phyloP scores from a whole-genome alignment of 257 asterid genomes.

The Schizonepeta tenuifolia region DNA sequence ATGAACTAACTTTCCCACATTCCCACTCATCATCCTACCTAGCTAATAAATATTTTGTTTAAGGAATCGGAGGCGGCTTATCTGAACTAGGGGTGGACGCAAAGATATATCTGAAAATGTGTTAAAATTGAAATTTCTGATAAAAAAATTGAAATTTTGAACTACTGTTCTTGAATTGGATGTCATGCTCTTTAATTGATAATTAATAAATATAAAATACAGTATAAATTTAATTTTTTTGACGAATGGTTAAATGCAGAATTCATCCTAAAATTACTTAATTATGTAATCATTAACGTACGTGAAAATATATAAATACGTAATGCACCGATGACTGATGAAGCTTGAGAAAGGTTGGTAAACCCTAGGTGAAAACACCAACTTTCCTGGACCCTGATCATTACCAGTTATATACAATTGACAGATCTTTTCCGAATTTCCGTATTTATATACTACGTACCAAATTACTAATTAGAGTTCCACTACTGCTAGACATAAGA shows the following conservation, averaged over 20 bases:
- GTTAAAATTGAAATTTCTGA: too few species aligned
- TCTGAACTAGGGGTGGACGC: too few species aligned
- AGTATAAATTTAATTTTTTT: background rate
- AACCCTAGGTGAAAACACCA: background rate
- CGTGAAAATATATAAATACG: too few species aligned
- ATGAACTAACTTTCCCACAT: slow-evolving; percentile 27
- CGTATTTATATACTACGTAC: background rate
- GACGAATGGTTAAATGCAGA: background rate
- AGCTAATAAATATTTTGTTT: too few species aligned
- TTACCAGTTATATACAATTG: background rate
- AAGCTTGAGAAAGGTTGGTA: slow-evolving; percentile 9
- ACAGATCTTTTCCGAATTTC: background rate
- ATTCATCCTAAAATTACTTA: too few species aligned
- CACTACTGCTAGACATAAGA: background rate
- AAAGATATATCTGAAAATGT: too few species aligned
- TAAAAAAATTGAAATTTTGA: too few species aligned
- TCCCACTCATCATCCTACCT: background rate
- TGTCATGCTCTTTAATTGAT: background rate
- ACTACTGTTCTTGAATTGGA: background rate
- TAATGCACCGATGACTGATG: background rate
- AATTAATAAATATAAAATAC: background rate
- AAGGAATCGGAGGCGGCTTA: too few species aligned
- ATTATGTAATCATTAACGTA: too few species aligned
- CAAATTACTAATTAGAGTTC: background rate
- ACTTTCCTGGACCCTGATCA: background rate